Percentiles rank a stretch among this genome's conserved stretches.
These are phyloP conservation scores for Phytopythium mirpurense DNA, from an alignment of 352 stramenopile species.

Conservation along the genomic window DNA sequence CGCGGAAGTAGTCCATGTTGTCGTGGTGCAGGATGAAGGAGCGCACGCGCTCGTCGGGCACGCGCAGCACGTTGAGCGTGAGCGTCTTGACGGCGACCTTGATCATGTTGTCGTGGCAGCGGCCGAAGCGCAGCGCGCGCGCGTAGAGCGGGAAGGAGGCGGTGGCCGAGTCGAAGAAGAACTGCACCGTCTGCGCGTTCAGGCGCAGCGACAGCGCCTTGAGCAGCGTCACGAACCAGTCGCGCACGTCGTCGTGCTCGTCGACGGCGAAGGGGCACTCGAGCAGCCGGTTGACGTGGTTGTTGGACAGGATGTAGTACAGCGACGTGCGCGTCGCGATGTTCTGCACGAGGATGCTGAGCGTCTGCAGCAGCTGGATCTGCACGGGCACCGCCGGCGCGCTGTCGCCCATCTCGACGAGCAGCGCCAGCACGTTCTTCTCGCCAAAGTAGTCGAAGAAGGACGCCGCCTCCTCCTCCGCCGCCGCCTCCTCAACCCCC, in stretches of 20 bases:
- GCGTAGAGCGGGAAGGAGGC: slow-evolving; percentile 72
- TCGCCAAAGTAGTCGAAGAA: slow-evolving; percentile 98
- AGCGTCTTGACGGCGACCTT: slow-evolving; percentile 86
- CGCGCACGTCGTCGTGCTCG: slow-evolving; percentile 76
- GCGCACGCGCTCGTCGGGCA: slow-evolving; percentile 70
- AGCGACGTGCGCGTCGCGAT: slow-evolving; percentile 86
- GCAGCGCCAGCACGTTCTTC: slow-evolving; percentile 91
- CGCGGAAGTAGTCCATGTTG: slow-evolving; percentile 73
- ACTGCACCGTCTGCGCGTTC: slow-evolving; percentile 88
- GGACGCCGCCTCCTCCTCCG: slow-evolving; percentile 48
- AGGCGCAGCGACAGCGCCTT: slow-evolving; percentile 83
- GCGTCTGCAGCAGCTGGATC: slow-evolving; percentile 91
- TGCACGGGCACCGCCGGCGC: slow-evolving; percentile 64
- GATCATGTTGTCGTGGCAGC: slow-evolving; percentile 79
- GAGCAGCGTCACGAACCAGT: slow-evolving; percentile 87
- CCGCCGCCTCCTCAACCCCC: too few species aligned
- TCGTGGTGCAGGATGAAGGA: slow-evolving; percentile 71
- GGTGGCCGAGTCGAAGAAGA: slow-evolving; percentile 71
- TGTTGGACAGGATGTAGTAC: slow-evolving; percentile 95
- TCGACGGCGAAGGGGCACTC: slow-evolving; percentile 69
- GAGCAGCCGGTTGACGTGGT: slow-evolving; percentile 93
- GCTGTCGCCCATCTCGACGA: slow-evolving; percentile 81
- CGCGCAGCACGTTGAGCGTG: slow-evolving; percentile 79
- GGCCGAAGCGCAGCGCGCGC: slow-evolving; percentile 60
- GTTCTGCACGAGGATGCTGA: slow-evolving; percentile 91